Percentiles rank a stretch among this genome's conserved stretches.
Evolutionary conservation across 2,329 filamentous ascomycete genomes (phyloP).

Genomic region (Albophoma yamanashiensis): DNA sequence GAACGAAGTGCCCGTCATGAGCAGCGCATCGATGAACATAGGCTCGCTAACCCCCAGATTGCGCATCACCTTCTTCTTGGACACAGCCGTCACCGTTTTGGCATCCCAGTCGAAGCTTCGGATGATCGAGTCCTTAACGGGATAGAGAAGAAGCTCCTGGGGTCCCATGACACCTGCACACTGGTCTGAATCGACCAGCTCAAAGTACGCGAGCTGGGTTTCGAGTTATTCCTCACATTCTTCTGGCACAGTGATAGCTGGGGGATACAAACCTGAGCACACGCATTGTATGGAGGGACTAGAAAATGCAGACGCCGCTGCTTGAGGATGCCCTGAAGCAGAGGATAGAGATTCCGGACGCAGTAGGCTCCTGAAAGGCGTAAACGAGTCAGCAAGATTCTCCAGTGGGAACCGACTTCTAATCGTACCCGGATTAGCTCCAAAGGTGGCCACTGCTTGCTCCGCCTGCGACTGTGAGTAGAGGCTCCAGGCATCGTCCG

Average conservation of each 20-base stretch:
- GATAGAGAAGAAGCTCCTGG: conserved; percentile 76
- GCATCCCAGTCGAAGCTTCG: conserved; percentile 56
- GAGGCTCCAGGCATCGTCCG: conserved; percentile 72
- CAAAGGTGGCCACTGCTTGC: conserved; percentile 78
- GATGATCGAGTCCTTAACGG: conserved; percentile 67
- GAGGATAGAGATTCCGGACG: conserved; percentile 62
- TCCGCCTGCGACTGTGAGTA: conserved; percentile 75
- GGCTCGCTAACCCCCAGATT: conserved; percentile 55
- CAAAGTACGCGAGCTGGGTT: conserved; percentile 60
- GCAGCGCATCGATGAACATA: conserved; percentile 71
- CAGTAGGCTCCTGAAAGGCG: conserved; percentile 54
- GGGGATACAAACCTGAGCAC: conserved; percentile 59
- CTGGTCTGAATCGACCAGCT: conserved; percentile 54
- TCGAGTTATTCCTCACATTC: not conserved
- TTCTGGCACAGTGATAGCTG: too few relatives aligned
- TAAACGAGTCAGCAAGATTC: not conserved
- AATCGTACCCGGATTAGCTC: conserved; percentile 55
- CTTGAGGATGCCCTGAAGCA: conserved; percentile 65
- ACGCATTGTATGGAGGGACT: conserved; percentile 79
- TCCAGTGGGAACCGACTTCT: not conserved
- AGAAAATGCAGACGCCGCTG: conserved; percentile 62
- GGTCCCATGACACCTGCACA: conserved; percentile 73
- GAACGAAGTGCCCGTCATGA: conserved; percentile 76
- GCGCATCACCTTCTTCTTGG: conserved; percentile 60
- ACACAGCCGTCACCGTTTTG: conserved; percentile 49